Base-by-base conservation (phyloP, 768 basidiomycete species). In the Antrodiella citrinella region DNA sequence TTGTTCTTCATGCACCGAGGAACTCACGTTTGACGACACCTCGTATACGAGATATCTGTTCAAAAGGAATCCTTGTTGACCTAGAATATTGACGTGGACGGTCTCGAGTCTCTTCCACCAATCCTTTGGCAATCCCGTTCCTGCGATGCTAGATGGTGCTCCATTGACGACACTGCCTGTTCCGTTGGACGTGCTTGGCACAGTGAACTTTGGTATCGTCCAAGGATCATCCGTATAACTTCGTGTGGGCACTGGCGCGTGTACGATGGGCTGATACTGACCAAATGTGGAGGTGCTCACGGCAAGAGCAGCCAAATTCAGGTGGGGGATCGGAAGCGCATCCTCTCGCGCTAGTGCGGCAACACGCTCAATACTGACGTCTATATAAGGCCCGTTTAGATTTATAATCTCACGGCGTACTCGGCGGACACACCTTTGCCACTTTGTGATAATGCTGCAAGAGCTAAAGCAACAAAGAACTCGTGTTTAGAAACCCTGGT, bases 31-130 rank as follows among this genome's bases (percentile, higher is more conserved):
- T 20, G 88, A 81, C 10, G 75, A 67, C 23, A 97, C 72, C 60
- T 87, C 82, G 63, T 95, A 97, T 3, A 91, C 82, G 50, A 80
- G 86, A 61, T 89, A 86, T 49, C 94, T 78, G 58, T 88, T 91
- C 57, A 95, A 67, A 57, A 95, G 86, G 68, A 94, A 94, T 2
- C 93, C 93, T 64, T 94, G 91, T 57, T 89, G 91, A 24, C 92
- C 92, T 41, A 88, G 69, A 44, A 93, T 74, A 42, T 74, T 77
- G 38, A 96, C 80, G 47, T 75, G 71, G 18, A 88, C 80, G 2
- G 62, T 74, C 65, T 91, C 86, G 62, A 88, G 81, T 54, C 72
- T 82, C 67, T 81, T 88, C 91, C 91, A 95, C 87, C 92, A 97
- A 39, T 87, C 82, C 50, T 68, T 72, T 0, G 87, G 85, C 20